Evolutionary conservation across 495 filamentous ascomycete genomes (phyloP), one percentile per base, ranked within the genome.

Genomic region (Schizothecium vesticola): DNA sequence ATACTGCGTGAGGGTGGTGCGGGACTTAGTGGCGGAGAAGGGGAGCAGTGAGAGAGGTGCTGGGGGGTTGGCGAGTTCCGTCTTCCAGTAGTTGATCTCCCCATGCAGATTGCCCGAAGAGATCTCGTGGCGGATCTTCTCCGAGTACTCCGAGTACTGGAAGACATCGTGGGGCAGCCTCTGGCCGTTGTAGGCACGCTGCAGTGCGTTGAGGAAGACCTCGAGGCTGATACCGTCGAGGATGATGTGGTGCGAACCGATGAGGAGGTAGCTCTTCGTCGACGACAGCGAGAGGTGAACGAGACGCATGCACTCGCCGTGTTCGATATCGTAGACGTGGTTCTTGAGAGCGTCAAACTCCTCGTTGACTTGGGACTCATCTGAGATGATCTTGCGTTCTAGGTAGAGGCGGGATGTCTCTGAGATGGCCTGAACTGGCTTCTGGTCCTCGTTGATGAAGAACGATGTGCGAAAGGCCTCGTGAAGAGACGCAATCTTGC

Each of bases 201-300:
- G 36, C 23, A 65, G 55, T 2, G n/a, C 51, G 16, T 16, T 19
- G 4, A 65, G 63, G 26, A 65, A 65, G 24, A 56, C 21, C 10
- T 24, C 73, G 73, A 57, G 58, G 21, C 66, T 67, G 16, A 51
- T 16, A 5, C 66, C 69, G 26, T 73, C 71, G 55, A 73, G 58
- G 10, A 62, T 56, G 7, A 73, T 66, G 56, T 71, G 71, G 56
- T 73, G 66, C 12, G 59, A 61, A n/a, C 61, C 61, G 23, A 73
- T 28, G 1, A 73, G 25, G 29, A 73, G 36, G 36, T 36, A 56
- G 62, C 69, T 59, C 23, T 7, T 19, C 2, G 16, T 43, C 16
- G 11, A 19, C 16, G 13, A 33, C 22, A 55, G 16, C 5, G 59
- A 61, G 3, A 61, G 12, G 19, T 59, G 13, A 12, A 25, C 60